phyloP scores from a whole-genome alignment of 768 basidiomycete species.

The Gloeophyllum trabeum region DNA sequence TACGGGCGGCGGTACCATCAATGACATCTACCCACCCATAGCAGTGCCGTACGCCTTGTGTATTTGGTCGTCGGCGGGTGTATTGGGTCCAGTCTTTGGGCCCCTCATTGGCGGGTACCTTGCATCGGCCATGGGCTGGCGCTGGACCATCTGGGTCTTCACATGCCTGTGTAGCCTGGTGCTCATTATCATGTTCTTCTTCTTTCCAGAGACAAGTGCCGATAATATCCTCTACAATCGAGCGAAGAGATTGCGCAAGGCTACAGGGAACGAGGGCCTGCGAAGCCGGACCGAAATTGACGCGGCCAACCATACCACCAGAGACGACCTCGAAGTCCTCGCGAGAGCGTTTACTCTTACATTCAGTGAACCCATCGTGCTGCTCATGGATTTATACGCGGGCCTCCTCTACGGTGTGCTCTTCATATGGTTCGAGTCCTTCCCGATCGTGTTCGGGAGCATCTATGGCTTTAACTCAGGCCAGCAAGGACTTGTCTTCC shows the following conservation, averaged over 20 bases:
- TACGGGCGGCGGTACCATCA: constrained; percentile 18
- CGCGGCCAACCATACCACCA: constrained; percentile 7
- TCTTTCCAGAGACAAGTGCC: constrained; percentile 20
- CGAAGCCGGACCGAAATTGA: constrained; percentile 15
- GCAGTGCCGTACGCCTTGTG: constrained; percentile 15
- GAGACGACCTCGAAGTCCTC: constrained; percentile 14
- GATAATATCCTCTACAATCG: constrained; percentile 20
- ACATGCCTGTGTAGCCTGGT: constrained; percentile 18
- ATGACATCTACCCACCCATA: constrained; percentile 12
- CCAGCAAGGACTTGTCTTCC: constrained; percentile 19
- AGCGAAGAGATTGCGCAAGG: constrained; percentile 17
- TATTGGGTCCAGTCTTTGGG: constrained; percentile 18
- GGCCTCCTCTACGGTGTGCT: constrained; percentile 20
- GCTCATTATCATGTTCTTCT: constrained; percentile 16
- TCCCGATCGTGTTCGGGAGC: constrained; percentile 20
- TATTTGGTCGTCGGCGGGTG: constrained; percentile 16
- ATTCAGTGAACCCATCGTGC: constrained; percentile 18
- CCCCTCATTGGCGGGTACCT: constrained; percentile 22
- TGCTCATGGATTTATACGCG: constrained; percentile 19
- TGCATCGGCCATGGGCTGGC: constrained; percentile 18
- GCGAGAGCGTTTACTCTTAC: constrained; percentile 19
- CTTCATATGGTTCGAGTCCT: constrained; percentile 24
- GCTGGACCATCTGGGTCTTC: constrained; percentile 22
- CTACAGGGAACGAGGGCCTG: constrained; percentile 17
- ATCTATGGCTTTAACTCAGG: constrained; percentile 22